phyloP scores from a whole-genome alignment of 192 early-diverging fungal genomes.

The Thoreauomyces humboldtii region DNA sequence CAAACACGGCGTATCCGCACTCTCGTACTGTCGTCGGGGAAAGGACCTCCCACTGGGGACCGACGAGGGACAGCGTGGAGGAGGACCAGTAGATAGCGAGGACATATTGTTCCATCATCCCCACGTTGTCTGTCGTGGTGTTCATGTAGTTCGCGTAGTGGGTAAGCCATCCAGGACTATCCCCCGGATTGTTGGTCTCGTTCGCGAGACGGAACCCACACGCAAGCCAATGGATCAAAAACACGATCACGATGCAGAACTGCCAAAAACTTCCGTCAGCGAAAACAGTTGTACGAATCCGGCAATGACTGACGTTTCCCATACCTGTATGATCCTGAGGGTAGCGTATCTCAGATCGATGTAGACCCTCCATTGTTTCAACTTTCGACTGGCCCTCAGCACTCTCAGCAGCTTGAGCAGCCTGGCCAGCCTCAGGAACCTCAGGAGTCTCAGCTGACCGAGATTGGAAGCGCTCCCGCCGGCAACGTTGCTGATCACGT shows the following conservation, averaged over 20 bases:
- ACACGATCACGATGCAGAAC: slow-evolving; percentile 38
- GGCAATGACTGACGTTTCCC: neutral
- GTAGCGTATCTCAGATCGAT: slow-evolving; percentile 45
- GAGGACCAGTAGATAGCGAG: slow-evolving; percentile 43
- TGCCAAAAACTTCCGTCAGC: neutral
- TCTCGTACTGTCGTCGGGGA: slow-evolving; percentile 36
- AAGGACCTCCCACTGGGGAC: slow-evolving; percentile 21
- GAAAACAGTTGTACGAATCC: neutral
- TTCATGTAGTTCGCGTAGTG: slow-evolving; percentile 22
- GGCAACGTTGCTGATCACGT: slow-evolving; percentile 29
- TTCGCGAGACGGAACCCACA: slow-evolving; percentile 47
- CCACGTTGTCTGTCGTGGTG: slow-evolving; percentile 11
- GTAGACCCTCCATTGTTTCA: slow-evolving; percentile 43
- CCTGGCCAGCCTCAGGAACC: slow-evolving; percentile 43
- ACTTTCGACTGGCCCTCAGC: slow-evolving; percentile 47
- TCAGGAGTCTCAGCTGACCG: slow-evolving; percentile 34
- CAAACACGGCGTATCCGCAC: slow-evolving; percentile 38
- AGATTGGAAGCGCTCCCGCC: slow-evolving; percentile 7
- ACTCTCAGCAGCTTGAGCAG: slow-evolving; percentile 50
- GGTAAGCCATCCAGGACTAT: slow-evolving; percentile 43
- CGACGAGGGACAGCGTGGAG: slow-evolving; percentile 37
- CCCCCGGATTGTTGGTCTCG: slow-evolving; percentile 28
- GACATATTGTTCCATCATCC: slow-evolving; percentile 35
- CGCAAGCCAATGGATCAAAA: slow-evolving; percentile 51
- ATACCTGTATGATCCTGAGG: slow-evolving; percentile 45